phyloP scores from a whole-genome alignment of 1,284 basidiomycete genomes.

The Stereum hirsutum region DNA sequence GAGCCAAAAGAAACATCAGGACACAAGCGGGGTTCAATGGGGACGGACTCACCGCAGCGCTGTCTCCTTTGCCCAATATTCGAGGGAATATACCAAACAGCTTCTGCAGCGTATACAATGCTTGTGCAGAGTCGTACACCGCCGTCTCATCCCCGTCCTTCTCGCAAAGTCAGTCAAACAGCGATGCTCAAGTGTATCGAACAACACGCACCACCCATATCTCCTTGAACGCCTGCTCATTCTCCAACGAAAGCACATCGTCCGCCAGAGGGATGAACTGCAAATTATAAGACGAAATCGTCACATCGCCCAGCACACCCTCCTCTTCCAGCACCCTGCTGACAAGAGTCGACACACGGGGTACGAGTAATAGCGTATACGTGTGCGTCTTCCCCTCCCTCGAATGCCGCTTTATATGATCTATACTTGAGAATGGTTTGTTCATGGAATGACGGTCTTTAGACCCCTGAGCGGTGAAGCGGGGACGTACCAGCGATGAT shows the following conservation, averaged over 20 bases:
- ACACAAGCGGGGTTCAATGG: background rate
- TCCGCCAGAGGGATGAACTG: slow-evolving; percentile 91
- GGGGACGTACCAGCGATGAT: slow-evolving; percentile 79
- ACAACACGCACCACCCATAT: slow-evolving; percentile 66
- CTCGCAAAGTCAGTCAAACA: slow-evolving; percentile 1
- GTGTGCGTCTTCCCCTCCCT: slow-evolving; percentile 65
- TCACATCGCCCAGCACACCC: slow-evolving; percentile 86
- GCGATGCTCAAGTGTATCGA: background rate
- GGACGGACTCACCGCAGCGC: slow-evolving; percentile 62
- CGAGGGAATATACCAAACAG: slow-evolving; percentile 89
- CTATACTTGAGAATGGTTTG: slow-evolving; percentile 36
- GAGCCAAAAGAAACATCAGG: slow-evolving; percentile 1
- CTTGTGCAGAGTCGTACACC: slow-evolving; percentile 84
- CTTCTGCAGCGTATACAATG: slow-evolving; percentile 79
- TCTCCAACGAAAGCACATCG: slow-evolving; percentile 85
- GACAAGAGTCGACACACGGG: slow-evolving; percentile 81
- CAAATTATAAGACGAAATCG: slow-evolving; percentile 79
- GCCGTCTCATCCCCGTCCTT: slow-evolving; percentile 95
- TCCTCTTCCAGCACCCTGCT: slow-evolving; percentile 82
- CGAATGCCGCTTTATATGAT: slow-evolving; percentile 78
- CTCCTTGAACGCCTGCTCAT: slow-evolving; percentile 77
- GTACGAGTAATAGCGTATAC: slow-evolving; percentile 88
- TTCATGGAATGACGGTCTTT: slow-evolving; percentile 10
- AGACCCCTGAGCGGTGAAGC: background rate
- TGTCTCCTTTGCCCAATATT: slow-evolving; percentile 90